Evolutionary conservation across 2,329 filamentous ascomycete species (phyloP).

Genomic region (Penicillium palitans): DNA sequence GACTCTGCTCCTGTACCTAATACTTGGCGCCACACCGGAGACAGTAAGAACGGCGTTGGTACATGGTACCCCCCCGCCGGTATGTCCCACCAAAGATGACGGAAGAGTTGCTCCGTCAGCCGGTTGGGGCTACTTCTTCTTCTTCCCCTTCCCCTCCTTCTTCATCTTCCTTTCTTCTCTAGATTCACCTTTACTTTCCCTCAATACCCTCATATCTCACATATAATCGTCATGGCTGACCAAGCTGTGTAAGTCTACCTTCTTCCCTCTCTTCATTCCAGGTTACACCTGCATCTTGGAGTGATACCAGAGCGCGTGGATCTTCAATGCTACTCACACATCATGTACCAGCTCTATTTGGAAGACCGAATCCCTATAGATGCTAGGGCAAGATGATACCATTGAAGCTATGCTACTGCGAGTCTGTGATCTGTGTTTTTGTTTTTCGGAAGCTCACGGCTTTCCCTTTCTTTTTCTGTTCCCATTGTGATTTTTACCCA

Average conservation of each 20-base stretch:
- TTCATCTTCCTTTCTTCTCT: slow-evolving; percentile 26
- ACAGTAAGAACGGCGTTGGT: slow-evolving; percentile 12
- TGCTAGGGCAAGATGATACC: slow-evolving; percentile 7
- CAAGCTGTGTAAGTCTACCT: slow-evolving; percentile 46
- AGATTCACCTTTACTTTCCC: slow-evolving; percentile 21
- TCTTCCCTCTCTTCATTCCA: slow-evolving; percentile 10
- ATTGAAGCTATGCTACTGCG: slow-evolving; percentile 1
- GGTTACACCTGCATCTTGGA: slow-evolving; percentile 1
- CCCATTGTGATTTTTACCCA: slow-evolving; percentile 16
- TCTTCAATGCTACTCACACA: slow-evolving; percentile 3
- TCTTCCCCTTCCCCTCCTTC: slow-evolving; percentile 28
- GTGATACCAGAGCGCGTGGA: background rate
- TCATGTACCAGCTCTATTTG: slow-evolving; percentile 3
- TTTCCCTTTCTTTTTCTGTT: background rate
- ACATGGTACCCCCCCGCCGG: slow-evolving; percentile 20
- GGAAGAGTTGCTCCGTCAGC: slow-evolving; percentile 41
- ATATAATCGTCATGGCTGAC: slow-evolving; percentile 42
- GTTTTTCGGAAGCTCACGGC: slow-evolving; percentile 14
- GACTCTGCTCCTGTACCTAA: slow-evolving; percentile 38
- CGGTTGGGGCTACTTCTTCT: slow-evolving; percentile 24
- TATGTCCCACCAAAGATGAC: slow-evolving; percentile 34
- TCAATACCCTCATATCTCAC: slow-evolving; percentile 8
- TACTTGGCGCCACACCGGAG: slow-evolving; percentile 26
- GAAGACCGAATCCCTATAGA: background rate
- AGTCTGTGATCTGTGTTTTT: background rate